Evolutionary conservation across 2,329 filamentous ascomycete genomes (phyloP), one percentile per base, ranked within the genome.

Genomic region (Aspergillus sp.): DNA sequence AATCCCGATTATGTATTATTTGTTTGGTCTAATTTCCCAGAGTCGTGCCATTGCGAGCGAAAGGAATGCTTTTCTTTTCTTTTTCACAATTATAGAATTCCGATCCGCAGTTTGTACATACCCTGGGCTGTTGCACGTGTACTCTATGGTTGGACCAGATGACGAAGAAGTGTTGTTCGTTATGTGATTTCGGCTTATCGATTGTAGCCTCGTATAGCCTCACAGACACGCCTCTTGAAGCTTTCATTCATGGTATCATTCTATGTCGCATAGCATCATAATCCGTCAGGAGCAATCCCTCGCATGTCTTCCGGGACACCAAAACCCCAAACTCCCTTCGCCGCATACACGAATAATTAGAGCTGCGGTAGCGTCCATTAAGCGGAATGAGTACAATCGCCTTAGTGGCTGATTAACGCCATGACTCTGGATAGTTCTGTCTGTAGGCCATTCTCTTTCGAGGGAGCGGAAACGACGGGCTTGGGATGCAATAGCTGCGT

Each of bases 61-160:
- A 75, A 77, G 74, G 71, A 74, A 75, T 72, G 71, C 69, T 74
- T 68, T 72, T 71, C 70, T 71, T 73, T 67, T 69, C 50, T 61
- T 61, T 61, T 54, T 58, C 50, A 57, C 69, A 66, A 70, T 66
- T 73, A 74, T 77, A 78, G 76, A 79, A 72, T 62, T 76, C 71
- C 72, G 71, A 70, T 73, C 68, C 75, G 73, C 74, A 72, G 73
- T 70, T 70, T 77, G 76, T 79, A 78, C 72, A 77, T 78, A 77
- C 69, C 73, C 72, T 74, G 72, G 72, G 75, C 72, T 73, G 69
- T 70, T 76, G 71, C 69, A 68, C 69, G 69, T 76, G 74, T 77
- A 77, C 69, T 76, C 69, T 77, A 76, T 72, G 70, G 65, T 75
- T 72, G 73, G 70, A 71, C 69, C 70, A 70, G 69, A 74, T 71